phyloP scores from a whole-genome alignment of 345 rosid species.

The Carallia brachiata region DNA sequence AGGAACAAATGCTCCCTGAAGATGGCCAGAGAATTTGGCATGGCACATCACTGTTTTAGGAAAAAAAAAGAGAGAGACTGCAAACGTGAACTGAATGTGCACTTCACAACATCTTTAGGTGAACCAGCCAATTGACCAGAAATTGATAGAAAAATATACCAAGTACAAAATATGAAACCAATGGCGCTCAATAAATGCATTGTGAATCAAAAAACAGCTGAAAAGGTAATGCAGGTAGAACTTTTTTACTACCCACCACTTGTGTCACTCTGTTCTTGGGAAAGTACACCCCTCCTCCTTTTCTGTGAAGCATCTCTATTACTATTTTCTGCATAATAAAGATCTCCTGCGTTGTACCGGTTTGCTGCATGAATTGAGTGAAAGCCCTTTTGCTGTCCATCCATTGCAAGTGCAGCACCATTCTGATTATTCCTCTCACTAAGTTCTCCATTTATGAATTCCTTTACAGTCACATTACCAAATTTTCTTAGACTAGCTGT shows the following conservation, averaged over 20 bases:
- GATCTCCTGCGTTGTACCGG: conserved; percentile 14
- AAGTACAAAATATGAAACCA: too few species aligned
- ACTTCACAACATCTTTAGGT: too few species aligned
- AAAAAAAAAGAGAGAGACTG: too few species aligned
- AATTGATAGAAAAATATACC: too few species aligned
- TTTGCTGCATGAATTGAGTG: conserved; percentile 17
- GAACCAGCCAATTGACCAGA: too few species aligned
- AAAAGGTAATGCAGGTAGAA: background rate
- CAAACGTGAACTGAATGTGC: too few species aligned
- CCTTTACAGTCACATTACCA: conserved; percentile 22
- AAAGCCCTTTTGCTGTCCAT: conserved; percentile 19
- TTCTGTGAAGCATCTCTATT: conserved; percentile 23
- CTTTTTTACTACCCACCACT: conserved; percentile 35
- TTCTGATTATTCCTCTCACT: conserved; percentile 40
- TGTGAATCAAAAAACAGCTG: background rate
- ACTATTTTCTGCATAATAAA: conserved; percentile 23
- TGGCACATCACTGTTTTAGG: too few species aligned
- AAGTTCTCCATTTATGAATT: conserved; percentile 29
- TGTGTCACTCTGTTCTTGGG: conserved; percentile 40
- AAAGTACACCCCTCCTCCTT: conserved; percentile 25
- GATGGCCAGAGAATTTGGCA: too few species aligned
- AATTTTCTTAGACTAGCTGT: conserved; percentile 17
- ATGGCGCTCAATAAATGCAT: background rate
- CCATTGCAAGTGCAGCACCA: conserved; percentile 44
- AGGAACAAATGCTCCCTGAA: too few species aligned